Base-by-base conservation (phyloP, 345 rosid genomes). In the Rhodamnia rubescens region DNA sequence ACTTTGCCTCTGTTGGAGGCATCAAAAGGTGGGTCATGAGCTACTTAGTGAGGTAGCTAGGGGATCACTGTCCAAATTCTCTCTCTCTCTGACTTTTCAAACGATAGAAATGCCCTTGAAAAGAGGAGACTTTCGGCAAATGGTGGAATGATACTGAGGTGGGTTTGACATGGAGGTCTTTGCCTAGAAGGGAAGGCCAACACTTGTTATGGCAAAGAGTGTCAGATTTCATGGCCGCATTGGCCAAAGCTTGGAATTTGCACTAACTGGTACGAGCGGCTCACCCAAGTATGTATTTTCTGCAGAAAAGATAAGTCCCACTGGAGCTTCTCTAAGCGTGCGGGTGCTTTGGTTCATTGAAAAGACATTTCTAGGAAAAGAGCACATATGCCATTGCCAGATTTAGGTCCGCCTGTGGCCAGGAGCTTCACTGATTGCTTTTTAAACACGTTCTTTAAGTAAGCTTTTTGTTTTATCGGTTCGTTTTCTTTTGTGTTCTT, bases 61-160 rank as follows among this genome's bases (percentile, higher is more conserved):
- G 26, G 80, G 22, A 69, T 69, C 80, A 69, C 21, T 32, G 24
- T 32, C 75, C 42, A 36, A 64, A 42, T 53, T 4, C 40, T 59
- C 36, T 59, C 74, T 82, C 58, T 52, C 57, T 52, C 58, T 16
- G 24, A 53, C 75, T 84, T 57, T 69, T 11, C 18, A 53, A 81
- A 82, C 44, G 1, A 24, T 29, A 27, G n/a, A 50, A 49, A 29
- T 53, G 13, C 36, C 82, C 52, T 26, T 54, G 80, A 83, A 84
- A 54, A 54, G 52, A 29, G n/a, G 64, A 64, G 27, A 58, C 91
- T 88, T 91, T 89, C 89, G 90, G 90, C 90, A 53, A 84, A 55
- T 81, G 88, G 51, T 51, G 88, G 85, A 83, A 82, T 85, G 52
- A 84, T n/a, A 84, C 83, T 54, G 90, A 90, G 78, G 29, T 84